Percentiles rank a stretch among this genome's conserved stretches.
These are phyloP conservation scores for Penicillium psychrofluorescens DNA, from an alignment of 495 filamentous ascomycete species.

Conservation along the genomic window DNA sequence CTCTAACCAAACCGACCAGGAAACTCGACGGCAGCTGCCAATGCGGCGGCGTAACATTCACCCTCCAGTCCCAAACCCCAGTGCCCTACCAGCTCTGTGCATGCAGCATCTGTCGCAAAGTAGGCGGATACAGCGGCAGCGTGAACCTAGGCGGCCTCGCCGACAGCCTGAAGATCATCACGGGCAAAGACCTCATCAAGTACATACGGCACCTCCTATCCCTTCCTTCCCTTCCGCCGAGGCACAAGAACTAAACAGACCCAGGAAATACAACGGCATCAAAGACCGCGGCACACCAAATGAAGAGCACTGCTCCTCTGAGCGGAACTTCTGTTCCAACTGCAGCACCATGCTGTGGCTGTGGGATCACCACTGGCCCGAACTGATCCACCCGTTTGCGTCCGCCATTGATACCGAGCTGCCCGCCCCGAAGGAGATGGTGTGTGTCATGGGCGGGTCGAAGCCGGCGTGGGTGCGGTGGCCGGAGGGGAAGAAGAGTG, in stretches of 20 bases:
- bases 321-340: constrained; percentile 47
- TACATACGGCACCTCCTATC: constrained; percentile 8
- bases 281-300: constrained; percentile 41
- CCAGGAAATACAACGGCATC: constrained; percentile 44
- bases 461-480: constrained; percentile 47
- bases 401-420: constrained; percentile 49
- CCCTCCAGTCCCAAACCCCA: constrained; percentile 42
- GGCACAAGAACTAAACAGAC: neutral
- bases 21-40: constrained; percentile 49
- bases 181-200: constrained; percentile 44
- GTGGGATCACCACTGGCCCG: constrained; percentile 44
- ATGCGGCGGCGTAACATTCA: constrained; percentile 46
- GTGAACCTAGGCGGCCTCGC: constrained; percentile 47
- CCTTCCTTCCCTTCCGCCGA: too few species aligned
- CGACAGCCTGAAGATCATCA: constrained; percentile 37
- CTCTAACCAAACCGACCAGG: constrained; percentile 17
- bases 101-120: constrained; percentile 51
- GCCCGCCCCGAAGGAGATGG: constrained; percentile 45
- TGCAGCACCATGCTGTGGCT: constrained; percentile 46
- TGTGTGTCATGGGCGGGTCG: constrained; percentile 40
- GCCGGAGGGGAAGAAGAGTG: constrained; percentile 43
- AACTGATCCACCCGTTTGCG: constrained; percentile 51
- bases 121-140: constrained; percentile 39
- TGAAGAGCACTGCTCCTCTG: constrained; percentile 34
- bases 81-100: constrained; percentile 51